phyloP scores from a whole-genome alignment of 805 yeast genomes.

The Candida gorgasii region DNA sequence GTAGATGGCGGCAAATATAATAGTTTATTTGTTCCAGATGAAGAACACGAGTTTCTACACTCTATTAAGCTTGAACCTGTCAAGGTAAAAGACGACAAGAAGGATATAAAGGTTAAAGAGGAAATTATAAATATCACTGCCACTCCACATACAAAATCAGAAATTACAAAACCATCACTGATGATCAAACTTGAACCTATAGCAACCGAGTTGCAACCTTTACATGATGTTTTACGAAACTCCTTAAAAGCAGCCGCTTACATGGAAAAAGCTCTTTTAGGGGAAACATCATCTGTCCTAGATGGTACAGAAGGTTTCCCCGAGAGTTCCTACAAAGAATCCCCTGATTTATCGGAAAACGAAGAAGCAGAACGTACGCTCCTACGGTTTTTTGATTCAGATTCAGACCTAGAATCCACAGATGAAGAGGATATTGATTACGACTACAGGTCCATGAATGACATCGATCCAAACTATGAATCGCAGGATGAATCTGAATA shows the following conservation, averaged over 20 bases:
- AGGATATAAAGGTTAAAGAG: no score
- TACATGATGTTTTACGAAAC: not conserved
- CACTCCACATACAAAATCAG: no score
- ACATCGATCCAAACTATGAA: slow-evolving; percentile 16
- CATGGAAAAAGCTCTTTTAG: no score
- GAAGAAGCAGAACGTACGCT: slow-evolving; percentile 2
- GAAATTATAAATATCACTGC: no score
- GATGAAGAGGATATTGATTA: slow-evolving; percentile 13
- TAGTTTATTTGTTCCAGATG: slow-evolving; percentile 1
- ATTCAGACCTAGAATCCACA: slow-evolving; percentile 11
- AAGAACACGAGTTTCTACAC: no score
- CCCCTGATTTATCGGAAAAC: not conserved
- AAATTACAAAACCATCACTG: no score
- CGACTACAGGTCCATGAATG: slow-evolving; percentile 10
- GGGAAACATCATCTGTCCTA: no score
- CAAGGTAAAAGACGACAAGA: not conserved
- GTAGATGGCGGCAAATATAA: not conserved
- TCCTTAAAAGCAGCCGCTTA: no score
- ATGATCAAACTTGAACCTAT: not conserved
- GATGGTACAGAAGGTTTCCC: no score
- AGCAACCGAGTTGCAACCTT: not conserved
- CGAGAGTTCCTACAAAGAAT: not conserved
- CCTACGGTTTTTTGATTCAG: slow-evolving; percentile 12
- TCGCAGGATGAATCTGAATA: slow-evolving; percentile 15
- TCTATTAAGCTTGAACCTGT: no score